Conservation (phyloP, 192 early-diverging fungal genomes). For the Kappamyces sp. region DNA sequence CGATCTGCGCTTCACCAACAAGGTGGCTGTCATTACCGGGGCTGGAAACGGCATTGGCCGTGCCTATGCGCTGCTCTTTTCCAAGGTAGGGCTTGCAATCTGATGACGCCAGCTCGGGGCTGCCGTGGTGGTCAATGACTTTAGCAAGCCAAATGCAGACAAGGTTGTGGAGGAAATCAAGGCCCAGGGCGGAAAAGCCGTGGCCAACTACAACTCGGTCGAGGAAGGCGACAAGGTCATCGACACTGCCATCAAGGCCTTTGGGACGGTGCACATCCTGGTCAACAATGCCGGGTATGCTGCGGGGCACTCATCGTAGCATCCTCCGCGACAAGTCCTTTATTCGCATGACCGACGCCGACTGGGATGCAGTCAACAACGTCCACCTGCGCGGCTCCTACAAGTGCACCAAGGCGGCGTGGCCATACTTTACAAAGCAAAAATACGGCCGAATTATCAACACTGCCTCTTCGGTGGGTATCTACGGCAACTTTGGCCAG, state of each 20-base stretch:
- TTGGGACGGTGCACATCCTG: slow-evolving; percentile 63
- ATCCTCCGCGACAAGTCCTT: slow-evolving; percentile 96
- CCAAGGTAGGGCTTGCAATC: slow-evolving; percentile 39
- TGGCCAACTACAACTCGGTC: slow-evolving; percentile 85
- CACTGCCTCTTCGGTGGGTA: slow-evolving; percentile 87
- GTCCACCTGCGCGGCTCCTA: slow-evolving; percentile 91
- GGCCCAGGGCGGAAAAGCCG: slow-evolving; percentile 78
- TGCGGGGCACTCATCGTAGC: not conserved
- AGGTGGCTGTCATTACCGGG: slow-evolving; percentile 84
- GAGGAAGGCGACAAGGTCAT: slow-evolving; percentile 94
- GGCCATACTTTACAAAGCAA: slow-evolving; percentile 90
- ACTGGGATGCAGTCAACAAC: slow-evolving; percentile 90
- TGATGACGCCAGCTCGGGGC: slow-evolving; percentile 58
- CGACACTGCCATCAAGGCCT: slow-evolving; percentile 81
- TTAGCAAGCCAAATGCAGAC: slow-evolving; percentile 63
- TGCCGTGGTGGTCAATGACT: slow-evolving; percentile 87
- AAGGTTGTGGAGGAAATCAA: slow-evolving; percentile 81
- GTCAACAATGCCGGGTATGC: slow-evolving; percentile 88
- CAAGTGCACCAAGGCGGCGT: slow-evolving; percentile 93
- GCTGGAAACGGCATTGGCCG: slow-evolving; percentile 91
- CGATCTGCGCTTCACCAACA: slow-evolving; percentile 66
- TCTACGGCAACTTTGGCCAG: slow-evolving; percentile 87
- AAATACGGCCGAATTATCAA: slow-evolving; percentile 95
- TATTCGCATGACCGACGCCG: slow-evolving; percentile 77
- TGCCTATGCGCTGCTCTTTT: slow-evolving; percentile 80